These are phyloP conservation scores for Amanita rimosa DNA, from an alignment of 768 basidiomycete genomes.

Conservation along the genomic window DNA sequence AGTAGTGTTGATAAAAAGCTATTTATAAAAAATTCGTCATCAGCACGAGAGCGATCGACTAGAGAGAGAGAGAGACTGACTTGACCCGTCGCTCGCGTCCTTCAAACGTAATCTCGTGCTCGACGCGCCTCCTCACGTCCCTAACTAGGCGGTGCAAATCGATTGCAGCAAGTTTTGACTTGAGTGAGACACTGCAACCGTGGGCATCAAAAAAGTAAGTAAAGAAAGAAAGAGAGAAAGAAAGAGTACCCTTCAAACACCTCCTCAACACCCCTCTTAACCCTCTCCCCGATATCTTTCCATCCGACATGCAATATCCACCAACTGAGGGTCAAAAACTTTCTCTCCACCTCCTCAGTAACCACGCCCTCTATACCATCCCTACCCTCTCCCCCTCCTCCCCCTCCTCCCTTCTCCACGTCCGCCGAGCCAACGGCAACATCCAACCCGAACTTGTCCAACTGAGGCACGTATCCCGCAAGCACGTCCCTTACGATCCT, in stretches of 20 bases:
- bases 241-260: slow-evolving; percentile 64
- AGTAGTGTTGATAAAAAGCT: slow-evolving; percentile 70
- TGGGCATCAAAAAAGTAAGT: background rate
- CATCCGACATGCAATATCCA: slow-evolving; percentile 90
- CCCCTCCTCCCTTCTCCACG: slow-evolving; percentile 7
- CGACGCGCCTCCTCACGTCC: slow-evolving; percentile 70
- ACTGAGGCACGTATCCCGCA: slow-evolving; percentile 1
- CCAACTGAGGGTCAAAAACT: slow-evolving; percentile 83
- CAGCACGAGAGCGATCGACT: slow-evolving; percentile 12
- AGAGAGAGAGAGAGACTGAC: slow-evolving; percentile 16
- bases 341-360: slow-evolving; percentile 59
- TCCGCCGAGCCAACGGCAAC: slow-evolving; percentile 5
- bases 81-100: slow-evolving; percentile 46
- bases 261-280: slow-evolving; percentile 64
- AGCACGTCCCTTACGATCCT: slow-evolving; percentile 14
- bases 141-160: slow-evolving; percentile 61
- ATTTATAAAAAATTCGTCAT: background rate
- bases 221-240: background rate
- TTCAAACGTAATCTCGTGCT: slow-evolving; percentile 56
- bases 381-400: slow-evolving; percentile 7
- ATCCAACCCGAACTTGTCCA: slow-evolving; percentile 9
- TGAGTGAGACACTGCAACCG: slow-evolving; percentile 63
- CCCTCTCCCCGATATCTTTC: slow-evolving; percentile 71
- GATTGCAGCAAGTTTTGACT: slow-evolving; percentile 54
- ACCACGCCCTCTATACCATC: slow-evolving; percentile 17